phyloP scores from a whole-genome alignment of 306 rosid species.

The Dryas octopetala region DNA sequence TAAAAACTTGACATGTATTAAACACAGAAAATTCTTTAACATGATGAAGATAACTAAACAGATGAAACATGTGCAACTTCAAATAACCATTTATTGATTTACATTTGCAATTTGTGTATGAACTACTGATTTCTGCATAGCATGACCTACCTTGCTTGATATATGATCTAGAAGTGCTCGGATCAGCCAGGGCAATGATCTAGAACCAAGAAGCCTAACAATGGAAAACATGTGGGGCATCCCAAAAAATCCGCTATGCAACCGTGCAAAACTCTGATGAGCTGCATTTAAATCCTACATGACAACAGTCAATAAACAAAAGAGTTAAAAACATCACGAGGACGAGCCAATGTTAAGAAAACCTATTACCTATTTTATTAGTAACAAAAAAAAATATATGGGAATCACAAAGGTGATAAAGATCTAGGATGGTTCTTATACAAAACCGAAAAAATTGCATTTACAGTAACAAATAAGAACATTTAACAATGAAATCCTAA shows the following conservation, averaged over 20 bases:
- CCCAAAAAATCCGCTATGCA: conserved; percentile 98
- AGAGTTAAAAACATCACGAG: background rate
- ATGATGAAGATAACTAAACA: background rate
- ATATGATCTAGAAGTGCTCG: conserved; percentile 94
- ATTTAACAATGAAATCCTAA: background rate
- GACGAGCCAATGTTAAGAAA: conserved; percentile 1
- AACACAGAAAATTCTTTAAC: conserved; percentile 1
- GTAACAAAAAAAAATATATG: background rate
- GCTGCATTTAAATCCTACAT: conserved; percentile 88
- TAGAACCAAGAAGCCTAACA: conserved; percentile 83
- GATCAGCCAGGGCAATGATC: conserved; percentile 97
- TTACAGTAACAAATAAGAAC: conserved; percentile 6
- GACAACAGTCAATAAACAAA: background rate
- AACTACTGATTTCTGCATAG: conserved; percentile 3
- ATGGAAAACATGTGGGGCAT: conserved; percentile 85
- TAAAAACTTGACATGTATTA: conserved; percentile 1
- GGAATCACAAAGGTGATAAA: background rate
- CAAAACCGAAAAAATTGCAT: conserved; percentile 13
- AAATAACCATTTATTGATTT: background rate
- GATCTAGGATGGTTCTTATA: background rate
- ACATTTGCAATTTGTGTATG: background rate
- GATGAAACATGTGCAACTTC: conserved; percentile 9
- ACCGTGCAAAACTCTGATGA: conserved; percentile 93
- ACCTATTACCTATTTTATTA: background rate
- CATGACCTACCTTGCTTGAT: conserved; percentile 78